Evolutionary conservation across 805 yeast species (phyloP), one percentile per base, ranked within the genome.

Genomic region (Komagataella ulmi): DNA sequence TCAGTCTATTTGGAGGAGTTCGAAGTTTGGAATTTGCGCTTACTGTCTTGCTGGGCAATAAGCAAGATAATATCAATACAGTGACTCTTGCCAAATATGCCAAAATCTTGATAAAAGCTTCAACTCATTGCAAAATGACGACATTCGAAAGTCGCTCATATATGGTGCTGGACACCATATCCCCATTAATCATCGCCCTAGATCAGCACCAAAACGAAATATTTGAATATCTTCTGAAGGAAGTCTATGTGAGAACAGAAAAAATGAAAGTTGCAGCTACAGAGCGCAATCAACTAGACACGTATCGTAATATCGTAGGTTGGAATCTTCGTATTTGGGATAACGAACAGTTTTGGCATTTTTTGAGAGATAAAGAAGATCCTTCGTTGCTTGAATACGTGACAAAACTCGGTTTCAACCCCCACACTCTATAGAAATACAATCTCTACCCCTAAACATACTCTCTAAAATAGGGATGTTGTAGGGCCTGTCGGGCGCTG

Each of bases 401-500:
- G 40, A 30, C 40, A 30, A 30, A 30, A 30, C n/a, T 30, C 14
- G 40, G 40, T 14, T 30, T 30, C 40, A 14, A 30, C 12, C 40
- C 40, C n/a, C 40, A 30, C 40, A 8, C 40, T 30, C 40, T 30
- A 30, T 30, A 30, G 40, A 10, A 10, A 14, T 8, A 30, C 14
- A 30, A 8, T 30, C 14, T 8, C 23, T 30, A 18, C 12, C 36
- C 14, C 14, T 30, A 30, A 30, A 30, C 73, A 54, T 77, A 82
- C 59, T 88, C 95, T 52, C 81, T 83, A 63, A 88, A 87, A 95
- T 95, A 81, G 8, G 88, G 85, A 62, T 84, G 83, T 55, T 78
- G 81, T 56, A 78, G 70, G 7, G 81, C 80, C 59, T 77, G 82
- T 61, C 83, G 70, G 3, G 83, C 81, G 52, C 80, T 76, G 43